These are phyloP conservation scores for Suillus ampliporus DNA, from an alignment of 768 basidiomycete species.

Conservation along the genomic window DNA sequence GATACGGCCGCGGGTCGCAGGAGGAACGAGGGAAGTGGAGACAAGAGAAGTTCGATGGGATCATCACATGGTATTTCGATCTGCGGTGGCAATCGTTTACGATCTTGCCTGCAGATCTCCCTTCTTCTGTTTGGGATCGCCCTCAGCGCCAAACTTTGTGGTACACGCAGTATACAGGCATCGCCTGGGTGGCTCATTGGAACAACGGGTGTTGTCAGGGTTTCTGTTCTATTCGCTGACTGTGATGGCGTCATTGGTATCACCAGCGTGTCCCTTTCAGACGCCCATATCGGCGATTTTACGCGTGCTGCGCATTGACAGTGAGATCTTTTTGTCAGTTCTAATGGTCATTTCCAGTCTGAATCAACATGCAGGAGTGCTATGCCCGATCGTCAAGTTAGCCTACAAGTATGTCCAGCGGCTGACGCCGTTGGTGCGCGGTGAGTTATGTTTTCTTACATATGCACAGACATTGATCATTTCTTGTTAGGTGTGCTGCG, in stretches of 20 bases:
- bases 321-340: too few species aligned
- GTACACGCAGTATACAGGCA: background rate
- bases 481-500: too few species aligned
- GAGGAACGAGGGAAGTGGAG: slow-evolving; percentile 14
- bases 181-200: slow-evolving; percentile 2
- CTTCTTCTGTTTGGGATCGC: slow-evolving; percentile 11
- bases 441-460: too few species aligned
- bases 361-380: too few species aligned
- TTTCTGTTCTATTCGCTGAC: slow-evolving; percentile 1
- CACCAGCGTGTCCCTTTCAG: background rate
- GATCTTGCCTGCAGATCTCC: slow-evolving; percentile 8
- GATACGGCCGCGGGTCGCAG: slow-evolving; percentile 5
- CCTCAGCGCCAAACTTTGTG: slow-evolving; percentile 11
- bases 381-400: too few species aligned
- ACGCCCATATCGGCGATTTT: slow-evolving; percentile 3
- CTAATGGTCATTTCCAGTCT: too few species aligned
- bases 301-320: too few species aligned
- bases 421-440: too few species aligned
- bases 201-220: background rate
- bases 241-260: slow-evolving; percentile 3
- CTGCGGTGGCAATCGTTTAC: slow-evolving; percentile 12
- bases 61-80: slow-evolving; percentile 18
- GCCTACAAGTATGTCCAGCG: too few species aligned
- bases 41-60: slow-evolving; percentile 16
- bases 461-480: too few species aligned